Evolutionary conservation across 1,284 basidiomycete species (phyloP).

Genomic region (Xerocomus cyaneibrunnescens): DNA sequence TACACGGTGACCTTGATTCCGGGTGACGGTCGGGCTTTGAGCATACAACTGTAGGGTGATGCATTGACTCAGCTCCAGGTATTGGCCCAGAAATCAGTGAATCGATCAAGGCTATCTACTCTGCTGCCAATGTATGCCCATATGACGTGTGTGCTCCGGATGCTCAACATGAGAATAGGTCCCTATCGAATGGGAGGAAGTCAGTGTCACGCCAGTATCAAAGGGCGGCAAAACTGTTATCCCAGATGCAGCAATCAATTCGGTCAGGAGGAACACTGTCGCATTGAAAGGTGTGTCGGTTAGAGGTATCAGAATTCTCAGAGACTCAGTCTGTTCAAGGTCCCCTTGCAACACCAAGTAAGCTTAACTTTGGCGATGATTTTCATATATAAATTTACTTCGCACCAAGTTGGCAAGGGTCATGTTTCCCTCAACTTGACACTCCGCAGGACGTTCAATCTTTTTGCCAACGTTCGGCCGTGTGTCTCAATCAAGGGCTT

Average conservation of each 20-base stretch:
- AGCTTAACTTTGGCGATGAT: constrained; percentile 18
- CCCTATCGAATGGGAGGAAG: constrained; percentile 98
- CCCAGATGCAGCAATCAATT: constrained; percentile 88
- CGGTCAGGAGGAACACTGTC: constrained; percentile 96
- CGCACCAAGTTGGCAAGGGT: constrained; percentile 86
- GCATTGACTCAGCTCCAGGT: constrained; percentile 49
- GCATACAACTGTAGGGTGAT: constrained; percentile 25
- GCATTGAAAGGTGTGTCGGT: constrained; percentile 85
- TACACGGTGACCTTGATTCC: constrained; percentile 93
- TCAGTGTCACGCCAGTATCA: constrained; percentile 92
- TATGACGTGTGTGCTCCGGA: constrained; percentile 2
- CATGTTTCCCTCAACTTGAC: constrained; percentile 99
- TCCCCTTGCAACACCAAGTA: constrained; percentile 92
- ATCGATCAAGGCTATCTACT: constrained; percentile 94
- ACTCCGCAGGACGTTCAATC: constrained; percentile 93
- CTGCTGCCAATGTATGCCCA: constrained; percentile 71
- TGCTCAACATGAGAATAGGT: constrained; percentile 51
- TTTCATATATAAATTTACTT: constrained; percentile 10
- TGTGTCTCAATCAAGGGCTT: constrained; percentile 96
- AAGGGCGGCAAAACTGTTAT: constrained; percentile 97
- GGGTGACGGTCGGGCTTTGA: constrained; percentile 71
- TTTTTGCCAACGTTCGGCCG: constrained; percentile 98
- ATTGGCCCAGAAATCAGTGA: constrained; percentile 99
- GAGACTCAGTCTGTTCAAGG: constrained; percentile 44
- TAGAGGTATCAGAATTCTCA: constrained; percentile 3